A percentile compares a stretch with the other conserved stretches of the same genome.
Evolutionary conservation across 495 filamentous ascomycete species (phyloP).

Genomic region (Xylaria castorea): DNA sequence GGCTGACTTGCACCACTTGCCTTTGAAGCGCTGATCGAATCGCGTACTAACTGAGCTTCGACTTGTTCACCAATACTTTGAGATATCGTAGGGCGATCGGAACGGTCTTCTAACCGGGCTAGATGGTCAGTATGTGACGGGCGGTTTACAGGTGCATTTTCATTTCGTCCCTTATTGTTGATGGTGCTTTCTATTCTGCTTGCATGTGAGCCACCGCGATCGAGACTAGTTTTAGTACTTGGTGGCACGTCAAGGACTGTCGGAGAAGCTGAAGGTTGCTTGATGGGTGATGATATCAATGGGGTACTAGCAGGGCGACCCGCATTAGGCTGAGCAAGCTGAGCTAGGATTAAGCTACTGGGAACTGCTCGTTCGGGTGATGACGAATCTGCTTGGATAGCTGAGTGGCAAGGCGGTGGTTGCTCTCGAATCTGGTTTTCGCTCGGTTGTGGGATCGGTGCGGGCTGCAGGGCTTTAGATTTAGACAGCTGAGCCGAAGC

Average conservation of each 20-base stretch:
- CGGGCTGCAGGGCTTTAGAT: slow-evolving; percentile 23
- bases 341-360: slow-evolving; percentile 1
- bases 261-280: slow-evolving; percentile 49
- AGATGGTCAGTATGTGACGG: background rate
- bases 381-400: background rate
- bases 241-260: slow-evolving; percentile 52
- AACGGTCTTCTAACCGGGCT: slow-evolving; percentile 25
- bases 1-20: slow-evolving; percentile 8
- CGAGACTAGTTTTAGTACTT: slow-evolving; percentile 63
- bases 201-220: slow-evolving; percentile 47
- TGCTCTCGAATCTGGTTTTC: slow-evolving; percentile 2
- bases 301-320: slow-evolving; percentile 39
- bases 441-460: background rate
- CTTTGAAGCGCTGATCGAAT: slow-evolving; percentile 35
- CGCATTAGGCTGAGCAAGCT: slow-evolving; percentile 23
- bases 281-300: slow-evolving; percentile 54
- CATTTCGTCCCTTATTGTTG: slow-evolving; percentile 3
- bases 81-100: slow-evolving; percentile 24
- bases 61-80: slow-evolving; percentile 40
- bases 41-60: slow-evolving; percentile 51
- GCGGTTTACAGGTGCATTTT: background rate
- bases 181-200: background rate
- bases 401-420: slow-evolving; percentile 20
- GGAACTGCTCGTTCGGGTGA: background rate
- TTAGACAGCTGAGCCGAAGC: background rate